phyloP scores from a whole-genome alignment of 768 basidiomycete species.

The Pleurotus platypus region DNA sequence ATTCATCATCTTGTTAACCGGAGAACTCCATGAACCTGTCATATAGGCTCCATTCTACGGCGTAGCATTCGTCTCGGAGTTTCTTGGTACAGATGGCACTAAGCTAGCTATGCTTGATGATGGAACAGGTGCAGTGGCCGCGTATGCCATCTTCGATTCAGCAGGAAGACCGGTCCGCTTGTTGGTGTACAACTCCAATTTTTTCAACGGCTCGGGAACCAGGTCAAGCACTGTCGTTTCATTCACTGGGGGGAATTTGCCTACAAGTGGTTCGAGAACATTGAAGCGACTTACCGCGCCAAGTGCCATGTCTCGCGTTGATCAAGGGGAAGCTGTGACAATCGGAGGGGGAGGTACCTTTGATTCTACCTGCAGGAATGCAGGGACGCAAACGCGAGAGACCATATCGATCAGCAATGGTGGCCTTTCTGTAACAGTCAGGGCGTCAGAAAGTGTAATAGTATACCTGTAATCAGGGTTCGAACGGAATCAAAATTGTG shows the following conservation, averaged over 20 bases:
- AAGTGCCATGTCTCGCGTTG: constrained; percentile 25
- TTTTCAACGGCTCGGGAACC: constrained; percentile 29
- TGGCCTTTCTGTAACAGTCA: constrained; percentile 22
- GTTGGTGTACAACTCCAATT: constrained; percentile 31
- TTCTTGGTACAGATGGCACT: constrained; percentile 27
- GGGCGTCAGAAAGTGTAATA: constrained; percentile 34
- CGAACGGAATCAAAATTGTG: too few species aligned
- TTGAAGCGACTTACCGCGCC: constrained; percentile 31
- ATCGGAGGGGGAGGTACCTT: constrained; percentile 30
- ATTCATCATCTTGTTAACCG: neutral
- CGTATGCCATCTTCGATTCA: constrained; percentile 26
- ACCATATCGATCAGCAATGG: constrained; percentile 18
- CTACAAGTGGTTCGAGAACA: constrained; percentile 14
- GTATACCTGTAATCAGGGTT: constrained; percentile 18
- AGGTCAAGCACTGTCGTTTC: constrained; percentile 22
- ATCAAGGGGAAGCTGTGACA: constrained; percentile 26
- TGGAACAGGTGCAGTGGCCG: constrained; percentile 23
- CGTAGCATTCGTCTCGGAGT: constrained; percentile 32
- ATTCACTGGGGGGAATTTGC: constrained; percentile 22
- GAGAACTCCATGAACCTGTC: neutral
- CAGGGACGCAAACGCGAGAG: constrained; percentile 24
- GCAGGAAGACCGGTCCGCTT: constrained; percentile 21
- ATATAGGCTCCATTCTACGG: constrained; percentile 31
- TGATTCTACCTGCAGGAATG: constrained; percentile 18
- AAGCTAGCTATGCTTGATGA: constrained; percentile 30